Percentiles rank a stretch among this genome's conserved stretches.
These are phyloP conservation scores for Mycena belliarum DNA, from an alignment of 768 basidiomycete species.

Conservation along the genomic window DNA sequence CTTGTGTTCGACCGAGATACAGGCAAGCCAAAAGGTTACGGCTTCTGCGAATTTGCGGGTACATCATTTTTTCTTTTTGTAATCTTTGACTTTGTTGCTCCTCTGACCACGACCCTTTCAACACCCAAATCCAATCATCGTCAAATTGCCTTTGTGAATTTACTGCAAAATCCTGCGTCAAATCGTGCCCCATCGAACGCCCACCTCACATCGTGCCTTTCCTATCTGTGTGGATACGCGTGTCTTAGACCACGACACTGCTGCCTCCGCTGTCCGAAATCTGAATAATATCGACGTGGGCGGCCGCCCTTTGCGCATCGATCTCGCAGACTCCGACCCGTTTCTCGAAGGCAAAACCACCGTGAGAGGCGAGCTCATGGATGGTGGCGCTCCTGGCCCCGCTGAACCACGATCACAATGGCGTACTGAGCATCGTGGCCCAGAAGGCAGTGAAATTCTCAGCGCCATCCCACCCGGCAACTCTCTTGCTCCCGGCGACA, in stretches of 20 bases:
- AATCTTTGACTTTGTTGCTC: conserved; percentile 24
- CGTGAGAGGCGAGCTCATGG: conserved; percentile 77
- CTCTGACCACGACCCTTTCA: conserved; percentile 33
- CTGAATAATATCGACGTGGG: conserved; percentile 91
- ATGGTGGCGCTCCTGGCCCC: conserved; percentile 59
- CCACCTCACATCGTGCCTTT: conserved; percentile 6
- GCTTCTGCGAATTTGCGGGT: conserved; percentile 93
- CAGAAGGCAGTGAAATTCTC: conserved; percentile 58
- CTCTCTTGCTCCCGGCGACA: conserved; percentile 68
- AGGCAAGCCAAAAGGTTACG: conserved; percentile 93
- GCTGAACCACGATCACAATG: conserved; percentile 56
- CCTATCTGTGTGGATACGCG: conserved; percentile 16
- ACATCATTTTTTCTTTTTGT: conserved; percentile 41
- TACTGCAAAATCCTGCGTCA: not conserved
- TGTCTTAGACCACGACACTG: conserved; percentile 88
- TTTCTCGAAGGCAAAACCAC: conserved; percentile 91
- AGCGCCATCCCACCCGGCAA: conserved; percentile 74
- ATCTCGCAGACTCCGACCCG: conserved; percentile 91
- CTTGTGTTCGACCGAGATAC: conserved; percentile 89
- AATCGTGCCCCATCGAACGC: conserved; percentile 5
- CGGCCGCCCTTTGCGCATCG: conserved; percentile 90
- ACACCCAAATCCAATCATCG: conserved; percentile 26
- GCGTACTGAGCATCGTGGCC: conserved; percentile 39
- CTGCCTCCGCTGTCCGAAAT: conserved; percentile 92
- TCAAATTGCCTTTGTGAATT: not conserved